Base-by-base conservation (phyloP, 1,284 basidiomycete genomes). In the Marasmius tenuissimus region DNA sequence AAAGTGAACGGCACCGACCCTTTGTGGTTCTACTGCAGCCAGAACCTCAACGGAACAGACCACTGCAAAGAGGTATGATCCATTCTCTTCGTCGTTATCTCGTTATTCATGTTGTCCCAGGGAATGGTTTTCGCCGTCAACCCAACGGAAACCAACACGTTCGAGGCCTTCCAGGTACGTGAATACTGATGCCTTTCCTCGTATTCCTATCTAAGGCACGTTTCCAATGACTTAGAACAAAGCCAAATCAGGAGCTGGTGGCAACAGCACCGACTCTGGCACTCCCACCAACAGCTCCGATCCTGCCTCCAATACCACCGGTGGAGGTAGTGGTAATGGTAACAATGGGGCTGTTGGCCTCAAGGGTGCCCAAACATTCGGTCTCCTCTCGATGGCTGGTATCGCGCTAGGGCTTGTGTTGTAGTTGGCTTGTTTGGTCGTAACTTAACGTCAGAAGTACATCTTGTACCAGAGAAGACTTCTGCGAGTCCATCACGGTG, bases 41-140 rank as follows among this genome's bases (percentile, higher is more conserved):
- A 73, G 75, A 80, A 68, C 67, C 59, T 0, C 22, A 75, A 73
- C 27, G 71, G 65, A n/a, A 4, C 27, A 0, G 22, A 33, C 53
- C 20, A 39, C 14, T 55, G 45, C 45, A 52, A 1, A 7, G 11
- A 34, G 11, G 3, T 22, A 33, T 27, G 42, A 18, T 18, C 18
- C 27, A n/a, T 37, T 38, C 47, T 2, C 18, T 45, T 61, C 27
- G 64, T 6, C 4, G 3, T 10, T 55, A 38, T 1, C 8, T 20
- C 14, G 50, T 9, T 16, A 37, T 27, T 47, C 22, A 10, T 45
- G 27, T 40, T 50, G 80, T 64, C 83, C 81, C 65, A 47, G 33
- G 82, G 82, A 66, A 84, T 84, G 83, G 83, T 83, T 22, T 84
- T 85, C 65, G 77, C 82, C 12, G 69, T 85, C 18, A 85, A 85